phyloP scores from a whole-genome alignment of 257 asterid species.

The Nicotiana obtusifolia region DNA sequence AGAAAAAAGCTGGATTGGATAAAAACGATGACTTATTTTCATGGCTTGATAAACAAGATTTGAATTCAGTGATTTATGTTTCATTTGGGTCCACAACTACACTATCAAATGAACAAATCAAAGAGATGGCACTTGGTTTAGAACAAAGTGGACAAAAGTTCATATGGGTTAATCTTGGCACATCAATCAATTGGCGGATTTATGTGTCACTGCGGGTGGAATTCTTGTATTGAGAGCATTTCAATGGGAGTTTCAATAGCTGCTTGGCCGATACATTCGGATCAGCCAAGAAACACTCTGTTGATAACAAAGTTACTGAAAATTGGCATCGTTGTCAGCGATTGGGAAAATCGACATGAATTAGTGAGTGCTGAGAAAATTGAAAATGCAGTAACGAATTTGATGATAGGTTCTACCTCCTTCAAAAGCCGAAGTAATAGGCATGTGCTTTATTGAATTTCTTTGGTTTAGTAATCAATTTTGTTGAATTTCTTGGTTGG shows the following conservation, averaged over 20 bases:
- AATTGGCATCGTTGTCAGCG: background rate
- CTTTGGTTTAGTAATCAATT: no score
- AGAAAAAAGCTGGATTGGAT: background rate
- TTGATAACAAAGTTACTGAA: background rate
- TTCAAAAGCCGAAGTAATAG: no score
- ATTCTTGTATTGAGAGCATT: slow-evolving; percentile 1
- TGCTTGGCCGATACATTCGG: background rate
- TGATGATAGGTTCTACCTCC: no score
- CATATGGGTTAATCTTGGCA: background rate
- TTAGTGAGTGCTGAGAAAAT: background rate
- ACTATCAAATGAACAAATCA: background rate
- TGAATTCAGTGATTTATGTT: slow-evolving; percentile 1
- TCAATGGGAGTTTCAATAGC: slow-evolving; percentile 10
- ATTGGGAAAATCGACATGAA: background rate
- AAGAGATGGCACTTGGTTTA: slow-evolving; percentile 1
- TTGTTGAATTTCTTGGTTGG: no score
- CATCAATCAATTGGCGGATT: background rate
- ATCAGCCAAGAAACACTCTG: slow-evolving; percentile 3
- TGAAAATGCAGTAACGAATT: background rate
- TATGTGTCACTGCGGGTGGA: slow-evolving; percentile 3
- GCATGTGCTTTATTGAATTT: no score
- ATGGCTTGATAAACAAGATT: background rate
- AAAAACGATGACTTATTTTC: background rate
- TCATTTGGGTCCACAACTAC: background rate
- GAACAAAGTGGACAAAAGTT: background rate